Percentiles rank a stretch among this genome's conserved stretches.
These are phyloP conservation scores for Pinus albicaulis DNA, from an alignment of 75 land plant species.

Conservation along the genomic window DNA sequence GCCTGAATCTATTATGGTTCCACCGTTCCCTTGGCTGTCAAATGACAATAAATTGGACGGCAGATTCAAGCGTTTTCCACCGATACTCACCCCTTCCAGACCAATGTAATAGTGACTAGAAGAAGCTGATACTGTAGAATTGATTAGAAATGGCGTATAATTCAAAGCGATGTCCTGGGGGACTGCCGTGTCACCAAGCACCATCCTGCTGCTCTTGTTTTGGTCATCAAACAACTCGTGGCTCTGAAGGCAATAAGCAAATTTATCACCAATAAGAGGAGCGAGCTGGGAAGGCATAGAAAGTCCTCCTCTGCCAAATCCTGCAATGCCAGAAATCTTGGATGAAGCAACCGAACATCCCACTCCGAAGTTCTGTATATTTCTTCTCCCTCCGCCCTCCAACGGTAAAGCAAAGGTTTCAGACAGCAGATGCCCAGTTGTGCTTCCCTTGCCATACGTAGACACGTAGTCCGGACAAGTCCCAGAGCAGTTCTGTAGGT, in stretches of 20 bases:
- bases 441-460: conserved; percentile 51
- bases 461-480: conserved; percentile 43
- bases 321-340: conserved; percentile 44
- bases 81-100: conserved; percentile 37
- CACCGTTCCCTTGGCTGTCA: conserved; percentile 35
- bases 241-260: conserved; percentile 53
- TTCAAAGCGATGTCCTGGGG: not conserved
- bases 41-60: conserved; percentile 24
- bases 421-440: conserved; percentile 34
- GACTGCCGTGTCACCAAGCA: conserved; percentile 11
- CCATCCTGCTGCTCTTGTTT: conserved; percentile 3
- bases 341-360: conserved; percentile 58
- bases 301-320: conserved; percentile 51
- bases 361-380: conserved; percentile 24
- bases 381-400: not conserved
- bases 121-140: conserved; percentile 5
- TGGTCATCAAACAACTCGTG: conserved; percentile 43
- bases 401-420: conserved; percentile 30
- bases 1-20: conserved; percentile 72
- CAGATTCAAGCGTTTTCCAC: conserved; percentile 32
- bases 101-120: conserved; percentile 50
- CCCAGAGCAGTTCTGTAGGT: conserved; percentile 19
- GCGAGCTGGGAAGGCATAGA: conserved; percentile 51
- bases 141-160: conserved; percentile 34
- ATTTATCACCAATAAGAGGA: conserved; percentile 1